These are phyloP conservation scores for Anisodus acutangulus DNA, from an alignment of 257 asterid genomes.

Conservation along the genomic window DNA sequence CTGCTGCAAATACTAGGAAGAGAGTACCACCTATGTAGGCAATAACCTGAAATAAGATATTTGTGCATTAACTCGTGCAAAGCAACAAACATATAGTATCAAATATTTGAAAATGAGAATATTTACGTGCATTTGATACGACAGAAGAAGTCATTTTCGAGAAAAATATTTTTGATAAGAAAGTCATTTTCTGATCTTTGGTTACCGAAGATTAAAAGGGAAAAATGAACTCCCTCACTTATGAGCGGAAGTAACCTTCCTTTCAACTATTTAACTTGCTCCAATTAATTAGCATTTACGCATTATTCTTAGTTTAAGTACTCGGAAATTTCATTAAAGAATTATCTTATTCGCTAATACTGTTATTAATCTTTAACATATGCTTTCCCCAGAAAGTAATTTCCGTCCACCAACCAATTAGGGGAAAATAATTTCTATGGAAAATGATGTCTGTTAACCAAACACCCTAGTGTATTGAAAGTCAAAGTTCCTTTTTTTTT, in stretches of 20 bases:
- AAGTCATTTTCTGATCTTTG: neutral
- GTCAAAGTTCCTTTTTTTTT: neutral
- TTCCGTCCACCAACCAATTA: neutral
- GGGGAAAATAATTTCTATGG: neutral
- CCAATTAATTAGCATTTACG: neutral
- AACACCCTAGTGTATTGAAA: neutral
- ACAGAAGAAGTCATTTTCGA: neutral
- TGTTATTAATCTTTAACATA: neutral
- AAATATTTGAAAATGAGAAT: neutral
- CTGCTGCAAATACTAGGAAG: conserved; percentile 81
- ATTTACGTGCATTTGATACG: neutral
- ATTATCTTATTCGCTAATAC: neutral
- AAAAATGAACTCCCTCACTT: neutral
- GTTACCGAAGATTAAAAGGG: neutral
- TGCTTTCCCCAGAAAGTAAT: neutral
- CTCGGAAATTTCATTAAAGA: neutral
- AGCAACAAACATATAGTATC: neutral
- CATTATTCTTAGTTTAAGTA: neutral
- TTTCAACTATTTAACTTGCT: neutral
- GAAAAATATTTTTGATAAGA: neutral
- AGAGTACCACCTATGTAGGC: conserved; percentile 84
- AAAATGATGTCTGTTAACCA: neutral
- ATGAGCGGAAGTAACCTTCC: neutral
- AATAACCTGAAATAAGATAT: conserved; percentile 51
- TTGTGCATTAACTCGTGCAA: neutral